These are phyloP conservation scores for Hymenoscyphus linearis DNA, from an alignment of 2,329 filamentous ascomycete genomes.

Conservation along the genomic window DNA sequence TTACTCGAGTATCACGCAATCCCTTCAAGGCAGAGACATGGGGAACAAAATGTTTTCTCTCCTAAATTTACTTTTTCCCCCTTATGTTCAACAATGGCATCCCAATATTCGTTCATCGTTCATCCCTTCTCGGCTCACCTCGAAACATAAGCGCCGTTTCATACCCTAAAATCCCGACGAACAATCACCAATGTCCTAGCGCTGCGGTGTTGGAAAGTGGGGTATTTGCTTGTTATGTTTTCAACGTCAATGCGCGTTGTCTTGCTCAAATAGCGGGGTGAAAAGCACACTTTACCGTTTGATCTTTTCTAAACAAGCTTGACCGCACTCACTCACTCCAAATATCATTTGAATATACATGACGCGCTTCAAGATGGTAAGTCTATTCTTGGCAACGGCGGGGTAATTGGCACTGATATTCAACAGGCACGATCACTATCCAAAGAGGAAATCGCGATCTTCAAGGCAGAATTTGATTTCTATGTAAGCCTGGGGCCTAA, in stretches of 20 bases:
- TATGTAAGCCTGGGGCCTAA: conserved; percentile 20
- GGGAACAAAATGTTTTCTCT: neutral
- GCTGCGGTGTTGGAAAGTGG: neutral
- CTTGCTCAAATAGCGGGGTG: neutral
- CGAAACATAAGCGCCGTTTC: neutral
- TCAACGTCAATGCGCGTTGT: neutral
- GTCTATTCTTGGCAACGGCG: neutral
- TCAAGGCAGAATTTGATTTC: conserved; percentile 25
- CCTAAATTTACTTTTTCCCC: neutral
- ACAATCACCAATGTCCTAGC: neutral
- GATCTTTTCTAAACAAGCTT: neutral
- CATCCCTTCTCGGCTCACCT: neutral
- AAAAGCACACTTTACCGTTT: neutral
- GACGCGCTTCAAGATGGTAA: neutral
- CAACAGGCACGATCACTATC: conserved; percentile 9
- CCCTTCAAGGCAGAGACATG: neutral
- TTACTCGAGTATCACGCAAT: too few species aligned
- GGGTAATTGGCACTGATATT: neutral
- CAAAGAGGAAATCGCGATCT: conserved; percentile 22
- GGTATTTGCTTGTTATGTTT: neutral
- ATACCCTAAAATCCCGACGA: neutral
- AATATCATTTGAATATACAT: neutral
- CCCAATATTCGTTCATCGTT: neutral
- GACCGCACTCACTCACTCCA: neutral
- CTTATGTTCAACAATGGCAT: neutral